Conservation (phyloP, 768 basidiomycete genomes). For the Leccinum subtestaceum region DNA sequence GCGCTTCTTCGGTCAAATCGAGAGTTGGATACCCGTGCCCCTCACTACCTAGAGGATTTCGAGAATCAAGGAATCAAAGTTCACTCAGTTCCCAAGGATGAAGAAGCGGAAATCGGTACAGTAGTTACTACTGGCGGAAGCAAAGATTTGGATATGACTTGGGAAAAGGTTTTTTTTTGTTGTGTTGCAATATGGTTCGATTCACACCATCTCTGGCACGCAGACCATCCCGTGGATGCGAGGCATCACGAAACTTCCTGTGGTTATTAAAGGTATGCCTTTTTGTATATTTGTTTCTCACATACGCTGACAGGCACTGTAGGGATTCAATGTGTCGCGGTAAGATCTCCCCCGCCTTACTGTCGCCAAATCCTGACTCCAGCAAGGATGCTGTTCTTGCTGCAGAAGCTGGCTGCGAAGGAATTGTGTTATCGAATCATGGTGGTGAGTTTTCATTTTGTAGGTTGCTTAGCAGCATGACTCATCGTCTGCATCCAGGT, state of each 20-base stretch:
- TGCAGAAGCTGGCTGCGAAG: conserved; percentile 78
- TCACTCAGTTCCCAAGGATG: conserved; percentile 15
- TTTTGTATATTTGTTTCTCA: background rate
- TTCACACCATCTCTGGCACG: background rate
- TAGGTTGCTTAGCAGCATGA: background rate
- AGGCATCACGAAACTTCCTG: conserved; percentile 61
- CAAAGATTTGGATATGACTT: conserved; percentile 75
- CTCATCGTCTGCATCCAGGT: conserved; percentile 33
- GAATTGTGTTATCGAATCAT: conserved; percentile 88
- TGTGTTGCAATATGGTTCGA: background rate
- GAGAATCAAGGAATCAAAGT: conserved; percentile 38
- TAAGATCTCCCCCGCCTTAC: conserved; percentile 22
- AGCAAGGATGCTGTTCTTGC: conserved; percentile 82
- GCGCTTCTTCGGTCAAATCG: conserved; percentile 80
- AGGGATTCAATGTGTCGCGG: conserved; percentile 74
- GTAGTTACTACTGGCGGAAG: conserved; percentile 67
- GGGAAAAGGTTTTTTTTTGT: conserved; percentile 51
- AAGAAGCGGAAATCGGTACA: conserved; percentile 38
- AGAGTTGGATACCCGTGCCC: conserved; percentile 66
- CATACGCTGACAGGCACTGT: conserved; percentile 8
- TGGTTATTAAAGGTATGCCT: conserved; percentile 65
- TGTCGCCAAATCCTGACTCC: conserved; percentile 5
- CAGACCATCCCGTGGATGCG: conserved; percentile 79
- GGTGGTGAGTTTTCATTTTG: conserved; percentile 52
- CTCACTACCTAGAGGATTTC: conserved; percentile 54